Percentiles rank a stretch among this genome's conserved stretches.
Conservation (phyloP, 768 basidiomycete genomes). For the Macrolepiota fuliginosa region DNA sequence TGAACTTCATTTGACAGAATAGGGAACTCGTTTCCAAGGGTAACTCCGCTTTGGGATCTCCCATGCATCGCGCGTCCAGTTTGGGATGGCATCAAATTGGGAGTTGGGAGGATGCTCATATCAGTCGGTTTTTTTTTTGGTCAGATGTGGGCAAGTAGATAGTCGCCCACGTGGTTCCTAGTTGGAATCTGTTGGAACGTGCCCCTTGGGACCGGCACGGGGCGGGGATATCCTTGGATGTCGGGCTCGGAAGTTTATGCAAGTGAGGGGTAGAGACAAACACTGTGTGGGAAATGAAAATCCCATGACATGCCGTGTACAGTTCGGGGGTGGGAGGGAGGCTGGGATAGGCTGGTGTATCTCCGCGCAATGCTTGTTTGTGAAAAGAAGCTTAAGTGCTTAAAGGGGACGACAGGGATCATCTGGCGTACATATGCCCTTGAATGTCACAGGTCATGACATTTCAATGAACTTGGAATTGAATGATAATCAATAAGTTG, state of each 20-base stretch:
- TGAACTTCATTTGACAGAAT: conserved; percentile 8
- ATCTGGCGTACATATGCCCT: no score
- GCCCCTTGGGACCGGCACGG: neutral
- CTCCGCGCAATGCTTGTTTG: neutral
- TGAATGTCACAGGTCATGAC: no score
- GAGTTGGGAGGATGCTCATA: neutral
- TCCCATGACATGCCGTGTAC: neutral
- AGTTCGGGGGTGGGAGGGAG: neutral
- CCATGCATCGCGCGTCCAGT: neutral
- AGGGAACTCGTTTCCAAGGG: conserved; percentile 12
- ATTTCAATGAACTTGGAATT: no score
- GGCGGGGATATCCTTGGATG: neutral
- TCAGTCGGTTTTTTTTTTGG: neutral
- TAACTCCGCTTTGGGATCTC: neutral
- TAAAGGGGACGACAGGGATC: neutral
- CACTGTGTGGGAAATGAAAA: neutral
- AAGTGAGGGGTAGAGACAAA: neutral
- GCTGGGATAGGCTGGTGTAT: neutral
- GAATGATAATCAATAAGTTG: no score
- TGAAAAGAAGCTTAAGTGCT: neutral
- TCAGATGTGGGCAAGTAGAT: neutral
- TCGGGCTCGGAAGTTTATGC: neutral
- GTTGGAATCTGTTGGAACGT: neutral
- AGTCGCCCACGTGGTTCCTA: no score
- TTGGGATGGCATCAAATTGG: neutral